Conservation (phyloP, 2,329 filamentous ascomycete genomes). For the Aspergillus pseudotamarii region DNA sequence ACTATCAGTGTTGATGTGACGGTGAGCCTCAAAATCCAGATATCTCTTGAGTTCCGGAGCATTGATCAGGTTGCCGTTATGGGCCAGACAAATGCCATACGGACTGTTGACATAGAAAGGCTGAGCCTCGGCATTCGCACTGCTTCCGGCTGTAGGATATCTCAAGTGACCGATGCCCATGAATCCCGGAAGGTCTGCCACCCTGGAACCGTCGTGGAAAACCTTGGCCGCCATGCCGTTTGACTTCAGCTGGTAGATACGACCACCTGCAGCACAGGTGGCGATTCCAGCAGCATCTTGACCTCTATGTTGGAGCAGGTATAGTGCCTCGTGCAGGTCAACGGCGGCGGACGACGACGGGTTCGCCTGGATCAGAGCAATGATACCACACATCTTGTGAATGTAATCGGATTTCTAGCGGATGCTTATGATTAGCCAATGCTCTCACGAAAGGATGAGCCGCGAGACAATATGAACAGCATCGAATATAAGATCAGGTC, state of each 20-base stretch:
- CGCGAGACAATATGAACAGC: constrained; percentile 13
- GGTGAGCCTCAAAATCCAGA: constrained; percentile 75
- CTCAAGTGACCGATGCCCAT: constrained; percentile 86
- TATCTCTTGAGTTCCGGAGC: constrained; percentile 69
- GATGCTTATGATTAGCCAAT: constrained; percentile 21
- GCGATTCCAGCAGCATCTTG: constrained; percentile 90
- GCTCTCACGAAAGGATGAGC: constrained; percentile 12
- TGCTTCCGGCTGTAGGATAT: constrained; percentile 87
- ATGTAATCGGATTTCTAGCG: constrained; percentile 27
- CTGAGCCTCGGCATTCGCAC: constrained; percentile 81
- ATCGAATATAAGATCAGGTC: constrained; percentile 28
- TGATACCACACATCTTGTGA: constrained; percentile 63
- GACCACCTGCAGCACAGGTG: constrained; percentile 71
- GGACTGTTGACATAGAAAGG: constrained; percentile 91
- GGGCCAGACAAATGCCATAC: constrained; percentile 77
- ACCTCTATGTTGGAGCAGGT: constrained; percentile 71
- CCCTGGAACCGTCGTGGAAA: constrained; percentile 76
- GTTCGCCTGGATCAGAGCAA: constrained; percentile 63
- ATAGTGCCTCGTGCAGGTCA: constrained; percentile 72
- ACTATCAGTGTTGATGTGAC: constrained; percentile 88
- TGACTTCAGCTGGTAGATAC: constrained; percentile 87
- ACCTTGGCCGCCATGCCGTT: constrained; percentile 85
- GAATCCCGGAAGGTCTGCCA: constrained; percentile 76
- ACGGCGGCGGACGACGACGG: constrained; percentile 56
- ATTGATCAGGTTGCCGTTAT: constrained; percentile 91